These are phyloP conservation scores for Lactifluus volemus DNA, from an alignment of 768 basidiomycete species.

Conservation along the genomic window DNA sequence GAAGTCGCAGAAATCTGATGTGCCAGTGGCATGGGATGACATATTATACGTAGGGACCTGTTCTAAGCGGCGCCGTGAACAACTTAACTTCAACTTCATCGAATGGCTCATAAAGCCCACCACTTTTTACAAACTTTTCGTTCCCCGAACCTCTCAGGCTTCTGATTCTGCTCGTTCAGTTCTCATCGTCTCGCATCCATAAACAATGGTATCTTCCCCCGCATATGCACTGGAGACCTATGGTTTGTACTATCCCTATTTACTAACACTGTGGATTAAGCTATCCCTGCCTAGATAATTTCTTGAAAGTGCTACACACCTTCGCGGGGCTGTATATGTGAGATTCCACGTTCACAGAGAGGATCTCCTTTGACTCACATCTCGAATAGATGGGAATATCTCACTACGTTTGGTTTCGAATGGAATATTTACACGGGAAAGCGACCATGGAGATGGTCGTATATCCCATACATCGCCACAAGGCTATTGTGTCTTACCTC, in stretches of 20 bases:
- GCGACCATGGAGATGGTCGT: conserved; percentile 10
- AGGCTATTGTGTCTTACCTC: background rate
- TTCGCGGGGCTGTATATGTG: conserved; percentile 6
- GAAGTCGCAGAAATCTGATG: no score
- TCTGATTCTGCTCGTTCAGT: no score
- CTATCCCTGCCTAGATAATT: background rate
- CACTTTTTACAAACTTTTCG: no score
- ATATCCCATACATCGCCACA: background rate
- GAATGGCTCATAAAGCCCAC: no score
- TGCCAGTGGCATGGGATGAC: no score
- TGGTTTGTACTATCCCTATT: background rate
- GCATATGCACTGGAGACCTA: background rate
- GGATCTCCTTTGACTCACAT: background rate
- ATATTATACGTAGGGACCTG: no score
- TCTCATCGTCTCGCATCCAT: background rate
- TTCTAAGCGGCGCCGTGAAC: no score
- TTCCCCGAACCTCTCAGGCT: no score
- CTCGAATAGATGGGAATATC: conserved; percentile 2
- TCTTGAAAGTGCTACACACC: background rate
- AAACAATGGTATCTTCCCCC: no score
- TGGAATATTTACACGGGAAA: conserved; percentile 4
- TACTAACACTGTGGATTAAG: background rate
- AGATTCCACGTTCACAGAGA: background rate
- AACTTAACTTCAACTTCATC: no score
- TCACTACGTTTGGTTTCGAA: background rate